Evolutionary conservation across 1,284 basidiomycete species (phyloP), one percentile per base, ranked within the genome.

Genomic region (Moniliella sp.): DNA sequence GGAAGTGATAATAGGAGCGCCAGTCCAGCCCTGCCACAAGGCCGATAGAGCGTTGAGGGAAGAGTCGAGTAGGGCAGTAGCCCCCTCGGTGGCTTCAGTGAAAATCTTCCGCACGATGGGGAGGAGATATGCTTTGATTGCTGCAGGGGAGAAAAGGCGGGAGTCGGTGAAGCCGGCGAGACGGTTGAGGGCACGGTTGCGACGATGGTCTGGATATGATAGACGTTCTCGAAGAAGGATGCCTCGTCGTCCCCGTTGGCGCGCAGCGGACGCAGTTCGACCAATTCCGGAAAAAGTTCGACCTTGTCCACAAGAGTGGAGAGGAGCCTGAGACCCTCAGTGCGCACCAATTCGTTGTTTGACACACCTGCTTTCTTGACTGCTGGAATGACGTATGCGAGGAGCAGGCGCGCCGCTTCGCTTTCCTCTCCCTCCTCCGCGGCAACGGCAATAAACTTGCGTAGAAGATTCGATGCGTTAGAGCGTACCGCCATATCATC

Each of bases 141-240:
- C 21, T 7, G 8, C 21, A 23, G 7, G 7, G 7, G 21, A n/a
- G n/a, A 23, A 23, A 7, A 65, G 65, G 1, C 73, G 73, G 33
- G 73, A 69, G n/a, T 75, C 71, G 34, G 75, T 76, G 34, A 75
- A 71, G 30, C 93, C 82, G 0, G 74, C 74, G 9, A 99, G 69
- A 18, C 86, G 71, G 17, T 78, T 73, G 19, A 97, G 67, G 0
- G 91, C 88, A 42, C 91, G 69, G 1, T 76, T 75, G 13, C 88
- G 74, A 36, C 88, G 75, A 61, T 97, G 88, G 3, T 78, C 65
- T 97, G 91, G 32, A 97, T 74, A 60, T 99, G 91, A 43, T 79
- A 73, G 32, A 97, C 73, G 61, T 99, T 97, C 66, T 76, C 76
- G 69, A 99, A 94, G 65, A 97, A 88, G 57, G 77, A 86, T 16